These are phyloP conservation scores for Emergomyces orientalis DNA, from an alignment of 2,329 filamentous ascomycete species.

Conservation along the genomic window DNA sequence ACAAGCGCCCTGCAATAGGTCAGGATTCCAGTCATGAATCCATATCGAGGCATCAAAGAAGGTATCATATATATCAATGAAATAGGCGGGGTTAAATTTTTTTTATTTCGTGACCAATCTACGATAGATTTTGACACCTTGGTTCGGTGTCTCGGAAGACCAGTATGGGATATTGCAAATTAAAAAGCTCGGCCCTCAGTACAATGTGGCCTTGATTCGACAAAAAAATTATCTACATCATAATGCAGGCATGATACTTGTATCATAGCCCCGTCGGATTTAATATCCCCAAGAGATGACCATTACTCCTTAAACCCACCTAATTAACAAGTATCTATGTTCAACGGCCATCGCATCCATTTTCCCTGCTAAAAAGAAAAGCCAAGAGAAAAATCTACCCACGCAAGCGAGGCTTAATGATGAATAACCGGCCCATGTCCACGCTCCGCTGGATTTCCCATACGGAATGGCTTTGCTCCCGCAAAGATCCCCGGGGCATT, in stretches of 20 bases:
- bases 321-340: neutral
- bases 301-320: neutral
- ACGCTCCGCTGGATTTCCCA: slow-evolving; percentile 23
- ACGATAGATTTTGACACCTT: too few relatives aligned
- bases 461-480: slow-evolving; percentile 6
- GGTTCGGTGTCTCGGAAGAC: too few relatives aligned
- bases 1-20: neutral
- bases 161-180: neutral
- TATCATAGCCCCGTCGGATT: neutral
- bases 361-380: neutral
- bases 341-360: neutral
- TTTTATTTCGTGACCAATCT: neutral
- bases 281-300: neutral
- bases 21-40: neutral
- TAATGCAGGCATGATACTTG: neutral
- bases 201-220: neutral
- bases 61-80: neutral
- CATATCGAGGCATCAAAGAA: neutral
- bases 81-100: neutral
- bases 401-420: neutral
- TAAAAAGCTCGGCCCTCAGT: neutral
- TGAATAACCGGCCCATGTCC: slow-evolving; percentile 29
- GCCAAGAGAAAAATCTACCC: neutral
- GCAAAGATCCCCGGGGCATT: neutral
- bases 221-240: neutral